Evolutionary conservation across 768 basidiomycete species (phyloP).

Genomic region (Trametes villosa): DNA sequence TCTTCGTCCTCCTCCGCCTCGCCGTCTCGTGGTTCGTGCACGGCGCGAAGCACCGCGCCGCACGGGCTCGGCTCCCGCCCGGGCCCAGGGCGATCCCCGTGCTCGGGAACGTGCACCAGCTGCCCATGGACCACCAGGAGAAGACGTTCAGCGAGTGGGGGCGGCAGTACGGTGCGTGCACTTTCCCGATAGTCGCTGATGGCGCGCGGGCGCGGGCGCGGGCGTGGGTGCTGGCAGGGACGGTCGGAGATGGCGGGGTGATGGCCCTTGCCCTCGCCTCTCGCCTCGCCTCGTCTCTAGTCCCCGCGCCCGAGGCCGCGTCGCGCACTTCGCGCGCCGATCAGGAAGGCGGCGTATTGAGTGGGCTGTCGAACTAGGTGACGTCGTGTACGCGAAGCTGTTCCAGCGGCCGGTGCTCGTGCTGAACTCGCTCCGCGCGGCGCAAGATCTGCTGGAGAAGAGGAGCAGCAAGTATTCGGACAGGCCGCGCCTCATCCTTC

Average conservation of each 20-base stretch:
- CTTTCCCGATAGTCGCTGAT: no score
- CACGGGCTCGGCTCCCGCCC: constrained; percentile 30
- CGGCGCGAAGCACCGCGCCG: constrained; percentile 2
- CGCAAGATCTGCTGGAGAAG: constrained; percentile 40
- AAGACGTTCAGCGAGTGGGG: constrained; percentile 34
- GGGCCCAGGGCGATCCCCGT: constrained; percentile 36
- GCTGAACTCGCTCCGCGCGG: constrained; percentile 38
- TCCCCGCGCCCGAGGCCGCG: no score
- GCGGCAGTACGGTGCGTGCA: constrained; percentile 31
- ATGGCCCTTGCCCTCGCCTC: no score
- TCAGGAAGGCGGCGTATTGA: constrained; percentile 11
- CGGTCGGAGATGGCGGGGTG: no score
- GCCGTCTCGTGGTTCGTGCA: constrained; percentile 2
- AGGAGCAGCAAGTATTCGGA: constrained; percentile 38
- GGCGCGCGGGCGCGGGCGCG: no score
- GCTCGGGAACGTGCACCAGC: constrained; percentile 37
- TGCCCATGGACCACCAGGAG: constrained; percentile 31
- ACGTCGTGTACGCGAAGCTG: constrained; percentile 36
- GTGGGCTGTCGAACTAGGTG: constrained; percentile 32
- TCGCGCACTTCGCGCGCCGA: background rate
- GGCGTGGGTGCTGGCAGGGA: no score
- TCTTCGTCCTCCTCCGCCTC: constrained; percentile 23
- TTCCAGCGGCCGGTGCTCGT: constrained; percentile 36
- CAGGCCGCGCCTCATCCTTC: constrained; percentile 36
- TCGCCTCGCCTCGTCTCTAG: no score